Percentiles rank a stretch among this genome's conserved stretches.
These are phyloP conservation scores for Erodium moschatum DNA, from an alignment of 441 rosid genomes.

Conservation along the genomic window DNA sequence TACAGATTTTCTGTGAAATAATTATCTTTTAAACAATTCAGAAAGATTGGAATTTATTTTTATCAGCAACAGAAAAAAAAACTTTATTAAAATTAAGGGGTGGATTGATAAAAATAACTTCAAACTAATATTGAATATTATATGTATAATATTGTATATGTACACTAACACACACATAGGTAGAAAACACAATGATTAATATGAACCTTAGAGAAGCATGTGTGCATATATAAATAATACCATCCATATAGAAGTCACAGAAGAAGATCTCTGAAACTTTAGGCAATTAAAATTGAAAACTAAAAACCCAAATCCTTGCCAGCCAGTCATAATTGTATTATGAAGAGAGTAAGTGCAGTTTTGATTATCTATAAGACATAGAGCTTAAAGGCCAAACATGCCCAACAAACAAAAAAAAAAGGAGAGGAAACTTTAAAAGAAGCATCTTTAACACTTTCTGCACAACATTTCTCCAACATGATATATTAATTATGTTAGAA, in stretches of 20 bases:
- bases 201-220: background rate
- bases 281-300: background rate
- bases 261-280: background rate
- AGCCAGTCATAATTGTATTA: background rate
- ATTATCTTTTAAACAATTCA: too few relatives aligned
- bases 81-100: too few relatives aligned
- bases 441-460: constrained; percentile 2
- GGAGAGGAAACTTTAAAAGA: too few relatives aligned
- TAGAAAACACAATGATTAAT: background rate
- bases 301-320: background rate
- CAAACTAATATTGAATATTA: background rate
- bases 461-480: background rate
- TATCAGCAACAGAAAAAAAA: too few relatives aligned
- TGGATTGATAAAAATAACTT: too few relatives aligned
- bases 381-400: background rate
- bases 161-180: background rate
- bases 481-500: background rate
- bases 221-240: background rate
- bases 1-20: too few relatives aligned
- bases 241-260: background rate
- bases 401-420: background rate
- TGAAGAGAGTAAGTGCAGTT: background rate
- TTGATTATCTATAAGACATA: background rate
- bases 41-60: too few relatives aligned
- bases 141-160: too few relatives aligned